A percentile compares a stretch with the other conserved stretches of the same genome.
These are phyloP conservation scores for Microdochium bolleyi DNA, from an alignment of 2,329 filamentous ascomycete species.

Conservation along the genomic window DNA sequence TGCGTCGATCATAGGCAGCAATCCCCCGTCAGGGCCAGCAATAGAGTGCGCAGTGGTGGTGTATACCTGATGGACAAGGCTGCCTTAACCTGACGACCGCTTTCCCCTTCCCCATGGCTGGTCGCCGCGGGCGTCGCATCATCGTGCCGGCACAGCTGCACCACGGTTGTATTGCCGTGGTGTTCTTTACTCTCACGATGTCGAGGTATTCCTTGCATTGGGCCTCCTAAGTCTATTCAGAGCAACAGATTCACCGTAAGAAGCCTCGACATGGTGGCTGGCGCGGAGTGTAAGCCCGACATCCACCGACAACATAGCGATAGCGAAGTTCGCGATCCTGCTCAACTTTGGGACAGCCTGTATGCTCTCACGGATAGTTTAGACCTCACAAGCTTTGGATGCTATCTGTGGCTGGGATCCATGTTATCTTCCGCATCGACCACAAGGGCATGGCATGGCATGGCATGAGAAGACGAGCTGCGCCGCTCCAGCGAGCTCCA, in stretches of 20 bases:
- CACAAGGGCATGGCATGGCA: background rate
- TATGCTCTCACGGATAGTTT: background rate
- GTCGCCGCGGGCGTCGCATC: background rate
- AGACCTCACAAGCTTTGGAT: background rate
- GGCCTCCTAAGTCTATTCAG: background rate
- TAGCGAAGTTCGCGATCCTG: background rate
- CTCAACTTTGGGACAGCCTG: background rate
- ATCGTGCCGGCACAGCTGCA: background rate
- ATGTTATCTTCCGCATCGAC: background rate
- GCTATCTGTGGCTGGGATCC: background rate
- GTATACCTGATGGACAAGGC: background rate
- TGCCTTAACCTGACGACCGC: background rate
- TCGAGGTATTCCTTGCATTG: background rate
- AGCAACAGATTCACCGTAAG: background rate
- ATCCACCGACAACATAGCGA: background rate
- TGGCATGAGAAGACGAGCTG: background rate
- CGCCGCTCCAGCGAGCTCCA: background rate
- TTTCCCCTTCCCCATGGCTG: background rate
- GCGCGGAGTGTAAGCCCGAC: background rate
- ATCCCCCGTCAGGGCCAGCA: background rate
- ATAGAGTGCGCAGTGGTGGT: background rate
- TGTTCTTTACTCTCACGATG: background rate
- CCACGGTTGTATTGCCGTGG: background rate
- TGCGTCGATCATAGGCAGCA: background rate
- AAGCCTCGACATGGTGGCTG: background rate